Conservation (phyloP, 352 stramenopile genomes). For the Globisporangium barbulae region DNA sequence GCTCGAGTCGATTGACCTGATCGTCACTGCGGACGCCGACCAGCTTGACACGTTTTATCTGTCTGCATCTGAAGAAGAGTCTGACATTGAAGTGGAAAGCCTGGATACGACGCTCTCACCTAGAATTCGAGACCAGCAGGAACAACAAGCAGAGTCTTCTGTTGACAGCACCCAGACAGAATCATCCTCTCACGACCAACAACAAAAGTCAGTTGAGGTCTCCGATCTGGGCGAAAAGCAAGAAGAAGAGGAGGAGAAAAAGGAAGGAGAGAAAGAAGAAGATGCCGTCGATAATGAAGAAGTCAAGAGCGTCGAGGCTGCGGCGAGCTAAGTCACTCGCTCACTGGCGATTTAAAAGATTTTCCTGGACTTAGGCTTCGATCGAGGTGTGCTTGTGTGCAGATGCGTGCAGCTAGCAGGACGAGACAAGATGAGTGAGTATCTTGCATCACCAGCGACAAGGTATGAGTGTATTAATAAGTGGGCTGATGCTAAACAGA, state of each 20-base stretch:
- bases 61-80: constrained; percentile 20
- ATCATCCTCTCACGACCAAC: neutral
- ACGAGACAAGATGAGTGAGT: neutral
- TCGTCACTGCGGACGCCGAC: constrained; percentile 54
- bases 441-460: neutral
- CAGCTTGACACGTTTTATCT: constrained; percentile 79
- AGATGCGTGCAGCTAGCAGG: neutral
- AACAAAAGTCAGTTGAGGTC: neutral
- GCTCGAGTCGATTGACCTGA: constrained; percentile 69
- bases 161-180: neutral
- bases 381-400: neutral
- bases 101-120: neutral
- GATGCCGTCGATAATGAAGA: neutral
- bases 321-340: neutral
- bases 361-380: neutral
- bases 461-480: constrained; percentile 14
- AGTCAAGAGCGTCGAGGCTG: neutral
- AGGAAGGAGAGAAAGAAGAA: constrained; percentile 10
- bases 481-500: neutral
- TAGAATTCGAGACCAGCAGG: neutral
- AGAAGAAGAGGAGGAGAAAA: constrained; percentile 32
- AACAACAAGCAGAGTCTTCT: neutral
- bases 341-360: neutral
- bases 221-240: constrained; percentile 5
- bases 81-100: constrained; percentile 1